Conservation (phyloP, 306 rosid species). For the Nissolia schottii region DNA sequence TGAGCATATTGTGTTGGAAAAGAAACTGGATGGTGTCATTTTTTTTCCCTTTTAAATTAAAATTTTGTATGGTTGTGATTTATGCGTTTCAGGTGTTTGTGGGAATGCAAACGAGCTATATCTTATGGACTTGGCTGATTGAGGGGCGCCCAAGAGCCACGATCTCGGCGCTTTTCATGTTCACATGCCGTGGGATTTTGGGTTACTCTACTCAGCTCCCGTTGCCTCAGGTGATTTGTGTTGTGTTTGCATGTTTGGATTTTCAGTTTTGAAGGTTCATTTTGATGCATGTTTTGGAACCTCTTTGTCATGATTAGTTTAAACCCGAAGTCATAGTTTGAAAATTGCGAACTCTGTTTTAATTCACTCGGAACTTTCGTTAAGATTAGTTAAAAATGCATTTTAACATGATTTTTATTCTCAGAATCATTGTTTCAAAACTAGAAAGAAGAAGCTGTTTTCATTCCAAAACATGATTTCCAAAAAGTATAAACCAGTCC, state of each 20-base stretch:
- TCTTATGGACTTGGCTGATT: slow-evolving; percentile 77
- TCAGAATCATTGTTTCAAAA: too few relatives aligned
- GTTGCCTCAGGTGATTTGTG: slow-evolving; percentile 65
- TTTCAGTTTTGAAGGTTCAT: background rate
- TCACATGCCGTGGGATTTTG: slow-evolving; percentile 88
- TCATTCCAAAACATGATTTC: too few relatives aligned
- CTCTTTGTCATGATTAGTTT: background rate
- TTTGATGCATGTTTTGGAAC: background rate
- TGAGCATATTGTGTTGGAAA: too few relatives aligned
- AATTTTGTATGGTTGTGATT: background rate
- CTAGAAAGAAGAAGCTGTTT: too few relatives aligned
- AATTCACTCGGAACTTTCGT: too few relatives aligned
- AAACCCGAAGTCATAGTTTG: too few relatives aligned
- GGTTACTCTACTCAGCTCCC: slow-evolving; percentile 96
- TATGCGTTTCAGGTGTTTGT: slow-evolving; percentile 61
- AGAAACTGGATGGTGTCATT: background rate
- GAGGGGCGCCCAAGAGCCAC: slow-evolving; percentile 93
- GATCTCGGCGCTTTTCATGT: slow-evolving; percentile 78
- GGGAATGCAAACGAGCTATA: slow-evolving; percentile 83
- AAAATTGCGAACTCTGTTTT: background rate
- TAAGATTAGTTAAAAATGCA: background rate
- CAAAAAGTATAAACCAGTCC: too few relatives aligned
- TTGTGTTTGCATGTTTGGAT: background rate
- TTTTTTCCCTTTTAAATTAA: background rate
- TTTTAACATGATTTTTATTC: background rate